Evolutionary conservation across 192 early-diverging fungal genomes (phyloP).

Genomic region (Linnemannia exigua): DNA sequence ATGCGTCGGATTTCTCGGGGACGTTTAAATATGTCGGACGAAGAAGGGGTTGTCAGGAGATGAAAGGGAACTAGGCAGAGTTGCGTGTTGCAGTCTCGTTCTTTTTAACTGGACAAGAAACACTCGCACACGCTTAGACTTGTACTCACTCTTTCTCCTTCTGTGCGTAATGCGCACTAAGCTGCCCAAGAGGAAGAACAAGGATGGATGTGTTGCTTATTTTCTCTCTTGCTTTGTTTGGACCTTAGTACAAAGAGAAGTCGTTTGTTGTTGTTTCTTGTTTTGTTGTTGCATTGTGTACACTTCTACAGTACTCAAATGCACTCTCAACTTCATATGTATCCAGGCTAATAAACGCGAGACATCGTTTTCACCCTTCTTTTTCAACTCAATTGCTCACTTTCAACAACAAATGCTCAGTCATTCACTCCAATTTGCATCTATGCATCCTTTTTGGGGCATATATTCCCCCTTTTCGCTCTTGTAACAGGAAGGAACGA

Average conservation of each 20-base stretch:
- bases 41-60: neutral
- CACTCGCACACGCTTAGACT: neutral
- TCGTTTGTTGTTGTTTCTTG: neutral
- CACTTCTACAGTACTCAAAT: neutral
- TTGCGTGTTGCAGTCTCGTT: neutral
- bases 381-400: neutral
- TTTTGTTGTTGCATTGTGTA: neutral
- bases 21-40: neutral
- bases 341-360: neutral
- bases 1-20: constrained; percentile 7
- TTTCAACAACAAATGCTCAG: neutral
- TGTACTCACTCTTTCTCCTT: neutral
- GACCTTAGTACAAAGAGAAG: neutral
- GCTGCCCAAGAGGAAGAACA: neutral
- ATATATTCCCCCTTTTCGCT: neutral
- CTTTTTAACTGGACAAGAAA: neutral
- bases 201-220: neutral
- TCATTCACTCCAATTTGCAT: neutral
- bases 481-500: neutral
- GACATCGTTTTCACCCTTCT: neutral
- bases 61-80: neutral
- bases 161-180: constrained; percentile 6
- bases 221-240: neutral
- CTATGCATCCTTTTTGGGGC: neutral
- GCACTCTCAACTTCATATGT: neutral